Evolutionary conservation across 306 rosid genomes (phyloP).

Genomic region (Urtica urens): DNA sequence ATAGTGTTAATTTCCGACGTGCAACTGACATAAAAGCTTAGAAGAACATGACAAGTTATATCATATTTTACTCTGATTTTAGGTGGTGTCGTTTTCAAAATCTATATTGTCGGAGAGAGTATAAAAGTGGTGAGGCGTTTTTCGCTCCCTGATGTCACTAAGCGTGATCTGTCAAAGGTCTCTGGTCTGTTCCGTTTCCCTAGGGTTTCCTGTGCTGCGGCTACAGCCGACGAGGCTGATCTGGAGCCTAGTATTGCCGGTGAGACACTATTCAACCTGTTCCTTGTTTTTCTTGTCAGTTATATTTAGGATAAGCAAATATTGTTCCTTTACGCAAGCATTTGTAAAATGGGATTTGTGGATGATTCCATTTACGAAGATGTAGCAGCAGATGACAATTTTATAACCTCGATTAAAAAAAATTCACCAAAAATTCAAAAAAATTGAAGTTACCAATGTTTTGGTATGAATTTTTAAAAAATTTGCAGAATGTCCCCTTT

Average conservation of each 20-base stretch:
- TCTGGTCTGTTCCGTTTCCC: constrained; percentile 65
- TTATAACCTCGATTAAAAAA: too few species aligned
- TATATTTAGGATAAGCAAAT: too few species aligned
- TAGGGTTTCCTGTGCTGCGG: constrained; percentile 92
- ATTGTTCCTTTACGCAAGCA: too few species aligned
- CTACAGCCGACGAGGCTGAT: constrained; percentile 91
- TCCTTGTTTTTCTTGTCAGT: too few species aligned
- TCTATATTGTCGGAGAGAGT: constrained; percentile 74
- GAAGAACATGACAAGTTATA: background rate
- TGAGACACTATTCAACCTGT: too few species aligned
- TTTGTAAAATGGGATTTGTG: too few species aligned
- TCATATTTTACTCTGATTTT: constrained; percentile 3
- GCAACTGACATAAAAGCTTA: background rate
- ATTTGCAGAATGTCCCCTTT: too few species aligned
- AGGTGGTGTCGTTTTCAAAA: constrained; percentile 90
- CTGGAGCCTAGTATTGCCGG: constrained; percentile 81
- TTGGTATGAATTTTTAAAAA: too few species aligned
- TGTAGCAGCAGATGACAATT: too few species aligned
- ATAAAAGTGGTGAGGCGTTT: constrained; percentile 88
- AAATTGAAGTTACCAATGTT: too few species aligned
- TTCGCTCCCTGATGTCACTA: constrained; percentile 70
- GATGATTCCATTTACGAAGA: too few species aligned
- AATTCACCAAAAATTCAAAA: too few species aligned
- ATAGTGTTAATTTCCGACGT: constrained; percentile 7
- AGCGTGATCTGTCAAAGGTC: constrained; percentile 50